A percentile compares a stretch with the other conserved stretches of the same genome.
Evolutionary conservation across 2,329 filamentous ascomycete species (phyloP).

Genomic region (Fusarium coffeatum): DNA sequence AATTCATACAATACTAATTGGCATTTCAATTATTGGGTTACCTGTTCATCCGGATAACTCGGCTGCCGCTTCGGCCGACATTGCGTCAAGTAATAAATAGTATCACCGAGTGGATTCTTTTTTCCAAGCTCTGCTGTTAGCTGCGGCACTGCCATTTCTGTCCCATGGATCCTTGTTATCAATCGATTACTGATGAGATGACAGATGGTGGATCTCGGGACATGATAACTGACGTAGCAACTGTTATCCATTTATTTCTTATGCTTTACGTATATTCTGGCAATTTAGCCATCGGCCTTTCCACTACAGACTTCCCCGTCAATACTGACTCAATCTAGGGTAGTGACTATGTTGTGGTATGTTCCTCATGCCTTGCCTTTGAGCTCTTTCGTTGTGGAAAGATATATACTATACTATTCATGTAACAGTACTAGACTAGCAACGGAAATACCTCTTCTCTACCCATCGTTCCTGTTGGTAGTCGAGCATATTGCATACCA

Average conservation of each 20-base stretch:
- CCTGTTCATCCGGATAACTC: constrained; percentile 22
- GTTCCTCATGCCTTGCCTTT: neutral
- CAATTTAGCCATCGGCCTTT: constrained; percentile 5
- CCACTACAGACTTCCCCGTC: neutral
- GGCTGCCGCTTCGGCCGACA: constrained; percentile 11
- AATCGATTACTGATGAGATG: constrained; percentile 19
- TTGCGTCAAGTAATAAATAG: constrained; percentile 24
- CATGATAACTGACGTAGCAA: constrained; percentile 2
- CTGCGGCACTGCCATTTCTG: constrained; percentile 20
- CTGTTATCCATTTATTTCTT: neutral
- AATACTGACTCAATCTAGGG: constrained; percentile 9
- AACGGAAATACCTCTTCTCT: constrained; percentile 90
- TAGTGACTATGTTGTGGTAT: neutral
- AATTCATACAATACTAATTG: neutral
- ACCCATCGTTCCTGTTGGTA: constrained; percentile 91
- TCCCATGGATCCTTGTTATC: constrained; percentile 17
- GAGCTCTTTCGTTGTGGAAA: neutral
- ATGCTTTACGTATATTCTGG: neutral
- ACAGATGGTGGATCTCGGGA: constrained; percentile 11
- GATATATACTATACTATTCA: constrained; percentile 23
- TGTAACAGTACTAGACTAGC: constrained; percentile 57
- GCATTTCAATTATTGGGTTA: neutral
- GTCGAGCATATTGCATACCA: constrained; percentile 83
- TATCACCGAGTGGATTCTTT: constrained; percentile 24
- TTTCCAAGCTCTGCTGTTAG: constrained; percentile 27